Evolutionary conservation across 1,284 basidiomycete genomes (phyloP).

Genomic region (Cutaneotrichosporon cavernicola): DNA sequence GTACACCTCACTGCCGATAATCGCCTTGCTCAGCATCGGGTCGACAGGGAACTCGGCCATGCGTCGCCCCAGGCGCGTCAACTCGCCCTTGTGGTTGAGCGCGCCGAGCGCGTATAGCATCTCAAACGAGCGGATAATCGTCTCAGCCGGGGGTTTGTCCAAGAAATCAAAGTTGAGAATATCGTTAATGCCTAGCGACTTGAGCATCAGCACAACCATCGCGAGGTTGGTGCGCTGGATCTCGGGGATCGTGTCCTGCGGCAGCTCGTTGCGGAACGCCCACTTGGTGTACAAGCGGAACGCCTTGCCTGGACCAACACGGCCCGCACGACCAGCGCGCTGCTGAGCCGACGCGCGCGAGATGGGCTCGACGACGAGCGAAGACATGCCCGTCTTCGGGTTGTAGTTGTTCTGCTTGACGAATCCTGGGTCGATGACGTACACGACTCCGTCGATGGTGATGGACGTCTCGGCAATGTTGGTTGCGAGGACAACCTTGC

Average conservation of each 20-base stretch:
- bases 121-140: conserved; percentile 92
- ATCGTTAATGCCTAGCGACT: conserved; percentile 64
- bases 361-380: conserved; percentile 87
- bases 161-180: conserved; percentile 64
- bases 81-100: conserved; percentile 90
- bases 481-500: conserved; percentile 96
- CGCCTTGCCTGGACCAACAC: conserved; percentile 97
- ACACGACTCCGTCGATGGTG: conserved; percentile 95
- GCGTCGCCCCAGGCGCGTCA: conserved; percentile 90
- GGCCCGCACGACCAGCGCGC: conserved; percentile 91
- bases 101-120: conserved; percentile 93
- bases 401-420: conserved; percentile 98
- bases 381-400: conserved; percentile 94
- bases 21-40: conserved; percentile 94
- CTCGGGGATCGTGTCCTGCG: conserved; percentile 63
- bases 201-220: conserved; percentile 61
- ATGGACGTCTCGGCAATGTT: conserved; percentile 99
- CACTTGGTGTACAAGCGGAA: conserved; percentile 76
- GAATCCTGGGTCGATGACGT: conserved; percentile 96
- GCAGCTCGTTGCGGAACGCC: conserved; percentile 63
- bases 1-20: conserved; percentile 92
- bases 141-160: conserved; percentile 81
- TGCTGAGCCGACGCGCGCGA: conserved; percentile 97
- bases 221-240: conserved; percentile 56
- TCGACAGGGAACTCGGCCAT: conserved; percentile 99